Evolutionary conservation across 192 early-diverging fungal species (phyloP).

Genomic region (Polychytrium aggregatum): DNA sequence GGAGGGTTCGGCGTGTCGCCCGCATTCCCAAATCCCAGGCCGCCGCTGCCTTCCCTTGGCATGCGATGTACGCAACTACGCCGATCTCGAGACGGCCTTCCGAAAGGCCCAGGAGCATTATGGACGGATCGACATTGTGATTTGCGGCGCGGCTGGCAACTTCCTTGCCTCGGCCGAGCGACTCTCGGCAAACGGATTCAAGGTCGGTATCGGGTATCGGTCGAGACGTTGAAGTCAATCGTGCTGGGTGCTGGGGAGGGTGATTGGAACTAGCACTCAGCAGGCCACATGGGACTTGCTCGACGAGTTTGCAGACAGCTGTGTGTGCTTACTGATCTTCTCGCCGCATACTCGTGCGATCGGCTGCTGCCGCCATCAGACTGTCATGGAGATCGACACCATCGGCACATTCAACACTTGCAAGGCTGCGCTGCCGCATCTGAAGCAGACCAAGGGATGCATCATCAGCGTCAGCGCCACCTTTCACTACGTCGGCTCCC

Average conservation of each 20-base stretch:
- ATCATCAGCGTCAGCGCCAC: slow-evolving; percentile 65
- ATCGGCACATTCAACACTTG: slow-evolving; percentile 68
- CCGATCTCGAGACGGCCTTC: slow-evolving; percentile 46
- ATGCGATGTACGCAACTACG: slow-evolving; percentile 52
- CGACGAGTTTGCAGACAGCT: too few species aligned
- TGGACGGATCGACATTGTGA: slow-evolving; percentile 57
- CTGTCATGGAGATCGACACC: slow-evolving; percentile 40
- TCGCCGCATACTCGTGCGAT: too few species aligned
- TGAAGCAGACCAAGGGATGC: slow-evolving; percentile 52
- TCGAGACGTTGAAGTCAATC: too few species aligned
- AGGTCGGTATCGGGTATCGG: slow-evolving; percentile 12
- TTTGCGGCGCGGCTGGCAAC: slow-evolving; percentile 62
- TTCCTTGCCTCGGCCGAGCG: slow-evolving; percentile 55
- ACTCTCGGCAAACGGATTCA: slow-evolving; percentile 61
- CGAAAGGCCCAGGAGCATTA: slow-evolving; percentile 45
- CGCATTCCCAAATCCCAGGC: too few species aligned
- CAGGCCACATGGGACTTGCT: too few species aligned
- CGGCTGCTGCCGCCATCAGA: too few species aligned
- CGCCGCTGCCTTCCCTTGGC: slow-evolving; percentile 28
- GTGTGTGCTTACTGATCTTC: too few species aligned
- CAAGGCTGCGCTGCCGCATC: slow-evolving; percentile 54
- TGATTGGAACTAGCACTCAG: too few species aligned
- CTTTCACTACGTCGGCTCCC: slow-evolving; percentile 44
- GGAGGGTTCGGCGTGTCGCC: too few species aligned
- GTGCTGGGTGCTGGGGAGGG: too few species aligned